These are phyloP conservation scores for Aspergillus pseudoviridinutans DNA, from an alignment of 2,329 filamentous ascomycete species.

Conservation along the genomic window DNA sequence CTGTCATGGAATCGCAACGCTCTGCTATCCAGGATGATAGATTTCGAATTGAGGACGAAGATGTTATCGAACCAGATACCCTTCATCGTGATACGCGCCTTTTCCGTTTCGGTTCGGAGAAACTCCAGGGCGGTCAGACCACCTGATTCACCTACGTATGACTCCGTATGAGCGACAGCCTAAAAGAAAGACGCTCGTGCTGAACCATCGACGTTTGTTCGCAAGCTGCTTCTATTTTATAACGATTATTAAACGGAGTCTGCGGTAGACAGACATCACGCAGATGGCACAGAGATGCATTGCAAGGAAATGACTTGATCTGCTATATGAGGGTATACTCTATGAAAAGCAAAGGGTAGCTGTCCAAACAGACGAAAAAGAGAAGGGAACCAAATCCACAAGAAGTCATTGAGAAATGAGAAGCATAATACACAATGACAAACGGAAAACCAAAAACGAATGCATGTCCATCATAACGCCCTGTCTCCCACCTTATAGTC, in stretches of 20 bases:
- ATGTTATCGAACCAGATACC: not conserved
- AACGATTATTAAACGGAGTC: not conserved
- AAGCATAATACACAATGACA: not conserved
- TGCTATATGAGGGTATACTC: not conserved
- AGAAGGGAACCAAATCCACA: not conserved
- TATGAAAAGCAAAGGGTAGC: not conserved
- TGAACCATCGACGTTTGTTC: not conserved
- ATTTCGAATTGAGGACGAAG: not conserved
- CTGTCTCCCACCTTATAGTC: too few species aligned
- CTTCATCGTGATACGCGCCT: not conserved
- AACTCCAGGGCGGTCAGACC: constrained; percentile 7
- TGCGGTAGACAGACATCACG: not conserved
- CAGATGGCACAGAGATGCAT: not conserved
- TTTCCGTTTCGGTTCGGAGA: constrained; percentile 6
- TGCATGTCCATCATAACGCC: not conserved
- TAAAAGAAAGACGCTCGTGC: not conserved
- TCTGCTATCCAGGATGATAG: constrained; percentile 7
- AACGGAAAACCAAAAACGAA: not conserved
- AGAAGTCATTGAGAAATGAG: not conserved
- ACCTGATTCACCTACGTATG: not conserved
- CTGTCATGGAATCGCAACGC: constrained; percentile 18
- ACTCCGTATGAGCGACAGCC: not conserved
- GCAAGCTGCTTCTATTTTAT: not conserved
- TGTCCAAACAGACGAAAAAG: not conserved
- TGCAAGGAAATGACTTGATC: not conserved